These are phyloP conservation scores for Mycena haematopus DNA, from an alignment of 768 basidiomycete species.

Conservation along the genomic window DNA sequence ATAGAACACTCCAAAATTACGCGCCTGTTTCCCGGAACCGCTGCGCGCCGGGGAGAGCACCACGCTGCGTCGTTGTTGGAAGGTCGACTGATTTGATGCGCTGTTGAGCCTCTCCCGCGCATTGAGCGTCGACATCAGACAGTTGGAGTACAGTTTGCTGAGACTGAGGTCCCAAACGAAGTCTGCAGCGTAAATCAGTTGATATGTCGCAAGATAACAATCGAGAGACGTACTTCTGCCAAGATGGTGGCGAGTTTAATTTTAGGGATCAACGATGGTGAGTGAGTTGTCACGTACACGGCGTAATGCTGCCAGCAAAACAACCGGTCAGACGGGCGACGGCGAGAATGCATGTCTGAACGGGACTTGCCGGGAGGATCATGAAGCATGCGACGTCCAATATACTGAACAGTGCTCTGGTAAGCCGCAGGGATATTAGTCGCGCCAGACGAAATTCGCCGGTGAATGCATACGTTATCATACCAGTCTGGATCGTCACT, in stretches of 20 bases:
- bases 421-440: not conserved
- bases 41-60: constrained; percentile 23
- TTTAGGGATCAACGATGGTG: not conserved
- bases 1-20: not conserved
- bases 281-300: constrained; percentile 39
- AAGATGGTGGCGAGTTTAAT: not conserved
- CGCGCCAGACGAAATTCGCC: not conserved
- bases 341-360: not conserved
- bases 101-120: constrained; percentile 45
- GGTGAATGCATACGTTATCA: constrained; percentile 18
- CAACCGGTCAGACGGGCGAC: constrained; percentile 3
- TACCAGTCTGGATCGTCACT: constrained; percentile 30
- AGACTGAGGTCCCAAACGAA: constrained; percentile 58
- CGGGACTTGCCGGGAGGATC: constrained; percentile 19
- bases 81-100: constrained; percentile 30
- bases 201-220: not conserved
- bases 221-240: not conserved
- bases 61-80: constrained; percentile 33
- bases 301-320: constrained; percentile 45
- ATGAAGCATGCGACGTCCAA: constrained; percentile 22
- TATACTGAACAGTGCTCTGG: constrained; percentile 20
- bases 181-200: constrained; percentile 35
- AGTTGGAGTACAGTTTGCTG: constrained; percentile 55
- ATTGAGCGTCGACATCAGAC: constrained; percentile 55
- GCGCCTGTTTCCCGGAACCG: constrained; percentile 19